Evolutionary conservation across 768 basidiomycete genomes (phyloP), one percentile per base, ranked within the genome.

Genomic region (Grammothele lineata): DNA sequence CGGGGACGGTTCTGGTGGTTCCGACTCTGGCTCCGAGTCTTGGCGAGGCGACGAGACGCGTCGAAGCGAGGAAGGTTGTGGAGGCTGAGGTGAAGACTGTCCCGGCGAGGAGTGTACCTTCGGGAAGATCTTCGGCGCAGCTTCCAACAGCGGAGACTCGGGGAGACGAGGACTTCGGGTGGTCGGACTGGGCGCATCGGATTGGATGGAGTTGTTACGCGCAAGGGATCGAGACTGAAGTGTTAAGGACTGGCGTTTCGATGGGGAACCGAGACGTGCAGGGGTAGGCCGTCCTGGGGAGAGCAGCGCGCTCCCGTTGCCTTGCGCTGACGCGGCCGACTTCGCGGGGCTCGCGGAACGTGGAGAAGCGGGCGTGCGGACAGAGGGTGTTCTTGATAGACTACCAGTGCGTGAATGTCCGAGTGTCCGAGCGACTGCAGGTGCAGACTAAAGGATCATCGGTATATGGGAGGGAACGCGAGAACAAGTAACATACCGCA

Each of bases 341-440:
- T 83, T 83, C 21, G 67, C 71, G 17, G 87, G 87, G 60, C 85
- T 89, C 4, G 67, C 63, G 6, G 87, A 77, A 17, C 87, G 81
- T 8, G 84, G 78, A 15, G 85, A 53, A 8, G 51, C 38, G 11
- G 42, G 41, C n/a, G 52, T 57, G 33, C 60, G 60, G 19, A 52
- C 40, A 21, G 61, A 58, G 15, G 55, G 53, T 22, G 45, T 51
- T 15, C 57, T 57, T 3, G 60, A 55, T 23, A 59, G 44, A 45
- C 55, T 87, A n/a, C 74, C 61, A 0, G 80, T 80, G 23, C 85
- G 75, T 50, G 80, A 78, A 62, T 89, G 86, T 11, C 77, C 76
- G 14, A 69, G 40, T 3, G 74, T 51, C 56, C 72, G 61, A 10
- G 53, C 41, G 6, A 53, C 51, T n/a, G 51, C 12, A n/a, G 58